Conservation (phyloP, 2,329 filamentous ascomycete genomes). For the Cryphonectria carpinicola region DNA sequence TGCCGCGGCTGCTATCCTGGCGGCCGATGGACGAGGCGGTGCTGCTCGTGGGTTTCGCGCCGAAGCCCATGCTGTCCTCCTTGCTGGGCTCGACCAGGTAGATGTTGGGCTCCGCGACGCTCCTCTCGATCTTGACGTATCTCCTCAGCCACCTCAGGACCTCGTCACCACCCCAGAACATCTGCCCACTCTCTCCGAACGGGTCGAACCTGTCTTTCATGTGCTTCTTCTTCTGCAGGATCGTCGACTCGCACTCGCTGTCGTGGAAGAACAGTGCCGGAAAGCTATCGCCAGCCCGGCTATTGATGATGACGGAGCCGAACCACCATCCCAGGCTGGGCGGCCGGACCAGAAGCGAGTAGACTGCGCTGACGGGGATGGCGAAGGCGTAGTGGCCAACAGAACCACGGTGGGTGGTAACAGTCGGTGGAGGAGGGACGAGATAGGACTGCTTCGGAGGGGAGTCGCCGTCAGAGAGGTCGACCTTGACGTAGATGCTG, state of each 20-base stretch:
- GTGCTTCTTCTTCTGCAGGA: slow-evolving; percentile 87
- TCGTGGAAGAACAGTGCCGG: slow-evolving; percentile 98
- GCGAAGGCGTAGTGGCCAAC: slow-evolving; percentile 88
- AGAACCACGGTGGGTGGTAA: slow-evolving; percentile 72
- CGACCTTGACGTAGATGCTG: slow-evolving; percentile 93
- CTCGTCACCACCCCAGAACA: slow-evolving; percentile 99
- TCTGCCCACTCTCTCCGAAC: slow-evolving; percentile 79
- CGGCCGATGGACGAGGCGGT: slow-evolving; percentile 47
- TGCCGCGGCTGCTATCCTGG: slow-evolving; percentile 41
- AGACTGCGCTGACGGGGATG: slow-evolving; percentile 86
- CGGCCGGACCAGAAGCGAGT: slow-evolving; percentile 85
- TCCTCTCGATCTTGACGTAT: slow-evolving; percentile 83
- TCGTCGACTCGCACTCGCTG: slow-evolving; percentile 93
- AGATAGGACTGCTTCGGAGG: slow-evolving; percentile 86
- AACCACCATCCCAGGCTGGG: slow-evolving; percentile 99
- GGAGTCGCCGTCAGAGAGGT: slow-evolving; percentile 78
- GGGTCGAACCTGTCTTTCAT: slow-evolving; percentile 87
- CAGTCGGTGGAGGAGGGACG: slow-evolving; percentile 87
- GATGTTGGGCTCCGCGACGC: slow-evolving; percentile 83
- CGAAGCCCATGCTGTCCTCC: slow-evolving; percentile 84
- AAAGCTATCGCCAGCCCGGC: slow-evolving; percentile 86
- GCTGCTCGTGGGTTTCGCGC: slow-evolving; percentile 59
- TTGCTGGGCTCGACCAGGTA: slow-evolving; percentile 87
- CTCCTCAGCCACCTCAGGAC: slow-evolving; percentile 86
- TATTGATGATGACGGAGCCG: slow-evolving; percentile 92